These are phyloP conservation scores for Metarhizium robertsii DNA, from an alignment of 2,329 filamentous ascomycete genomes.

Conservation along the genomic window DNA sequence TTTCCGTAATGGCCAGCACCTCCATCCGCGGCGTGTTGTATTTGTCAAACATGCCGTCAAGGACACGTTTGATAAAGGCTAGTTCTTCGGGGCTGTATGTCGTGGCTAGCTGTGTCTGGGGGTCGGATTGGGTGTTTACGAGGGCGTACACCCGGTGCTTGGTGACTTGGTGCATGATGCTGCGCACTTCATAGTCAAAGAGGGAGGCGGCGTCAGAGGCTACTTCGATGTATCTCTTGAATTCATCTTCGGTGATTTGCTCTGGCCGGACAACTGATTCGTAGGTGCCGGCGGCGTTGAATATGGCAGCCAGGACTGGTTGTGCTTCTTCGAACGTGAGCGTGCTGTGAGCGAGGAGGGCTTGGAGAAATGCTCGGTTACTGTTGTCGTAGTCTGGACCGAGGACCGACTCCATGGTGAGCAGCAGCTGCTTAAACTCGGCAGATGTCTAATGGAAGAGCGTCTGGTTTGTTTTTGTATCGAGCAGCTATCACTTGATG, in stretches of 20 bases:
- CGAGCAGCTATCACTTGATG: no score
- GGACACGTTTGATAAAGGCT: conserved; percentile 74
- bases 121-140: conserved; percentile 80
- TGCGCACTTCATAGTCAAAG: conserved; percentile 84
- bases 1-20: conserved; percentile 70
- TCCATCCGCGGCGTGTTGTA: conserved; percentile 76
- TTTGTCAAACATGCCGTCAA: conserved; percentile 87
- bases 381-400: conserved; percentile 41
- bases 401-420: conserved; percentile 18
- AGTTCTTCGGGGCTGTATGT: conserved; percentile 75
- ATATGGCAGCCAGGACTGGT: conserved; percentile 67
- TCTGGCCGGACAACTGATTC: conserved; percentile 37
- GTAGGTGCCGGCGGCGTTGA: conserved; percentile 40
- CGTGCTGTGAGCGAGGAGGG: conserved; percentile 68
- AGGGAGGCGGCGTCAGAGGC: conserved; percentile 65
- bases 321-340: conserved; percentile 68
- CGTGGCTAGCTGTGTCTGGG: conserved; percentile 79
- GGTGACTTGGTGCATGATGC: conserved; percentile 56
- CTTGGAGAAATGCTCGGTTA: conserved; percentile 86
- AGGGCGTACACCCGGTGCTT: conserved; percentile 68
- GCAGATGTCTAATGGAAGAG: neutral
- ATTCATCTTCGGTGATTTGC: conserved; percentile 58
- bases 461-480: neutral
- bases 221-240: conserved; percentile 58
- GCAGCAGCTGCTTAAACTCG: neutral